Evolutionary conservation across 202 grass and related monocot genomes (phyloP).

Genomic region (Schoenoplectus triqueter): DNA sequence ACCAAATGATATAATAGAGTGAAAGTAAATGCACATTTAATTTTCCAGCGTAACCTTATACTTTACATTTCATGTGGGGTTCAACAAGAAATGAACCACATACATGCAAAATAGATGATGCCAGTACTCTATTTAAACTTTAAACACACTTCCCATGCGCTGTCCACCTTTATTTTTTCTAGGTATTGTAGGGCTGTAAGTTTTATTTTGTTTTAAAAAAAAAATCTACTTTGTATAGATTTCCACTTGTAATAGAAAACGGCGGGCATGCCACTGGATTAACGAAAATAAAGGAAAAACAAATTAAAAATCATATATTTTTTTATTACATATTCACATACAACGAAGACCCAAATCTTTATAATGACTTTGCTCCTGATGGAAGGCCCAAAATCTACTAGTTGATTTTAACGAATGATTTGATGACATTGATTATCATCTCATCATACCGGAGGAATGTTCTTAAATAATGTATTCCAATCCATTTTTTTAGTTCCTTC

Average conservation of each 20-base stretch:
- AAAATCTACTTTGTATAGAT: no score
- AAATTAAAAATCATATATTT: neutral
- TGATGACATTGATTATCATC: neutral
- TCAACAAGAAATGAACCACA: conserved; percentile 7
- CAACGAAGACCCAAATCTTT: neutral
- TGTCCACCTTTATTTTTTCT: neutral
- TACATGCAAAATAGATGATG: neutral
- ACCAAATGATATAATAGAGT: conserved; percentile 35
- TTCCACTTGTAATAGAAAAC: neutral
- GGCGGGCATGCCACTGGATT: neutral
- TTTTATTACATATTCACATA: neutral
- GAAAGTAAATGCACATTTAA: conserved; percentile 37
- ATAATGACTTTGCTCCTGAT: neutral
- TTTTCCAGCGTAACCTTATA: conserved; percentile 35
- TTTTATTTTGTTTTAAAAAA: neutral
- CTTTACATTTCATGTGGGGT: conserved; percentile 41
- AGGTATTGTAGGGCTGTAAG: neutral
- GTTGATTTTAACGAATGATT: neutral
- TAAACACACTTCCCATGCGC: neutral
- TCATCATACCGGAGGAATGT: neutral
- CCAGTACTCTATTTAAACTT: neutral
- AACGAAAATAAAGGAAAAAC: neutral
- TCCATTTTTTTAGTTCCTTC: neutral
- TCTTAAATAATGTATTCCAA: neutral
- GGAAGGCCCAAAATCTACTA: neutral